Conservation (phyloP, 2,329 filamentous ascomycete species). For the Fusarium poae region DNA sequence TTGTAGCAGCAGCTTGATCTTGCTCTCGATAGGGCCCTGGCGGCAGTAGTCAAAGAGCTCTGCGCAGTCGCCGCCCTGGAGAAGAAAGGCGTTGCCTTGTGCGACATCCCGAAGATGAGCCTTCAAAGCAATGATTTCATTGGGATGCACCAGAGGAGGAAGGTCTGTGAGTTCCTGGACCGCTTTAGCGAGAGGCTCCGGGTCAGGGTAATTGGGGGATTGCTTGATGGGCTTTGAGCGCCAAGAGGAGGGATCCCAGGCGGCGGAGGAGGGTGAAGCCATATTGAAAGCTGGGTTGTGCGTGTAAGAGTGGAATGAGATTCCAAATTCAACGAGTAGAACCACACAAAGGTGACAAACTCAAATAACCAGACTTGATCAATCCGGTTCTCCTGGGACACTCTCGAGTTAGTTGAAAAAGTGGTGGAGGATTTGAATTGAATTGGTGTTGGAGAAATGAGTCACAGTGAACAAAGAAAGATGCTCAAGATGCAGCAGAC, state of each 20-base stretch:
- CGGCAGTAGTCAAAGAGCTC: slow-evolving; percentile 98
- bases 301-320: slow-evolving; percentile 2
- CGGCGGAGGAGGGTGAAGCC: slow-evolving; percentile 50
- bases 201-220: slow-evolving; percentile 76
- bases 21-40: slow-evolving; percentile 89
- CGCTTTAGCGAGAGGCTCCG: slow-evolving; percentile 69
- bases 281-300: slow-evolving; percentile 19
- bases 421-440: slow-evolving; percentile 14
- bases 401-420: neutral
- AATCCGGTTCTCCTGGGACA: neutral
- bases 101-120: slow-evolving; percentile 86
- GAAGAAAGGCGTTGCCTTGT: slow-evolving; percentile 88
- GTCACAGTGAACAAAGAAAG: slow-evolving; percentile 38
- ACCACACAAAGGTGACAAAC: neutral
- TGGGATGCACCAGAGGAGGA: slow-evolving; percentile 83
- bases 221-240: slow-evolving; percentile 84
- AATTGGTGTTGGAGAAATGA: slow-evolving; percentile 12
- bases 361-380: neutral
- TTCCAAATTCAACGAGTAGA: slow-evolving; percentile 8
- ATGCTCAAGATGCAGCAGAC: slow-evolving; percentile 9
- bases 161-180: slow-evolving; percentile 74
- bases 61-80: slow-evolving; percentile 97
- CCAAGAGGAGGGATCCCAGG: slow-evolving; percentile 77
- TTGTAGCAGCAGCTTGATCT: slow-evolving; percentile 95
- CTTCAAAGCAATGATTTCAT: slow-evolving; percentile 85